Conservation (phyloP, 768 basidiomycete species). For the Tylopilus sp. region DNA sequence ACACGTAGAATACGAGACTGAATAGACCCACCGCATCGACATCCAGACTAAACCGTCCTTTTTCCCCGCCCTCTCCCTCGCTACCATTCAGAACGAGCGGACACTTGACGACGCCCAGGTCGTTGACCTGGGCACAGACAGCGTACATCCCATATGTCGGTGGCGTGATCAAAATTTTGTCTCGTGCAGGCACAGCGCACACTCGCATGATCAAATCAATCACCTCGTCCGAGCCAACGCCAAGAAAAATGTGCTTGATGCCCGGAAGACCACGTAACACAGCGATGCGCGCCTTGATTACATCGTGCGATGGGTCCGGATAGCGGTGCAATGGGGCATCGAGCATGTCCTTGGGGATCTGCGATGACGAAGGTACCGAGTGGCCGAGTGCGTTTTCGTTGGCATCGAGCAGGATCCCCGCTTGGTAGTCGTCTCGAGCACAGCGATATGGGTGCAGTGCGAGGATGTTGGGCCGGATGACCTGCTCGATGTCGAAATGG, state of each 20-base stretch:
- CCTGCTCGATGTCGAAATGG: slow-evolving; percentile 81
- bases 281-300: slow-evolving; percentile 75
- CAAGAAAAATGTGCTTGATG: slow-evolving; percentile 77
- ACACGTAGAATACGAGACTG: neutral
- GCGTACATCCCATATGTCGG: slow-evolving; percentile 99
- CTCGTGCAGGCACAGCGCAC: slow-evolving; percentile 72
- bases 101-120: slow-evolving; percentile 77
- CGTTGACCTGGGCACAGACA: slow-evolving; percentile 94
- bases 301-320: slow-evolving; percentile 85
- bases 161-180: slow-evolving; percentile 85
- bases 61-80: slow-evolving; percentile 69
- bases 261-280: slow-evolving; percentile 65
- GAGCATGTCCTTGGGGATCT: slow-evolving; percentile 33
- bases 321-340: slow-evolving; percentile 78
- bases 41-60: slow-evolving; percentile 68
- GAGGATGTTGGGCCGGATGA: slow-evolving; percentile 93
- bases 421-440: slow-evolving; percentile 91
- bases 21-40: slow-evolving; percentile 62
- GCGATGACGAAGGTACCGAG: slow-evolving; percentile 50
- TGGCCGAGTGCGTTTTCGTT: slow-evolving; percentile 97
- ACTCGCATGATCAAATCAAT: slow-evolving; percentile 94
- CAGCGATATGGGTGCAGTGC: slow-evolving; percentile 90
- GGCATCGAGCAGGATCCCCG: slow-evolving; percentile 91
- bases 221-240: slow-evolving; percentile 95
- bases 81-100: slow-evolving; percentile 58